Conservation (phyloP, 345 rosid species). For the Sonneratia caseolaris region DNA sequence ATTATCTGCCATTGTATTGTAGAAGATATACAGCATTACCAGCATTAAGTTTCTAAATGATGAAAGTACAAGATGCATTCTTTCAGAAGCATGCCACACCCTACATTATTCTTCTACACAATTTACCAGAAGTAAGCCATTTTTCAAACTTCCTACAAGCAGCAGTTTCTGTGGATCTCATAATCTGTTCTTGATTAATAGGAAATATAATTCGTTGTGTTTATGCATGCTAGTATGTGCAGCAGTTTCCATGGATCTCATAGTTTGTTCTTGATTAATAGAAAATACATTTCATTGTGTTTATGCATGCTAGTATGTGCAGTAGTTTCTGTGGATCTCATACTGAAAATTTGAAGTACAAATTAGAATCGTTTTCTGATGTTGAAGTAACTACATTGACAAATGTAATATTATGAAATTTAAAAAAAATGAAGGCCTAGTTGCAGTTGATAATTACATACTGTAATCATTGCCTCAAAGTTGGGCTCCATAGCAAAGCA, state of each 20-base stretch:
- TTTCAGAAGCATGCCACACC: too few species aligned
- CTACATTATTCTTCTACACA: too few species aligned
- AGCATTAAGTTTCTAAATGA: not conserved
- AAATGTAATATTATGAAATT: not conserved
- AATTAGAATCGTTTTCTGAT: not conserved
- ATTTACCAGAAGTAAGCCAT: not conserved
- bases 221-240: too few species aligned
- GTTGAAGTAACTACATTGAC: not conserved
- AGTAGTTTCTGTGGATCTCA: too few species aligned
- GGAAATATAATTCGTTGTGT: too few species aligned
- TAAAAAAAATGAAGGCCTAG: not conserved
- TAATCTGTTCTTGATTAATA: too few species aligned
- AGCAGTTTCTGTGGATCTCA: not conserved
- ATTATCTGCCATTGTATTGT: not conserved
- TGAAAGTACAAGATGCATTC: too few species aligned
- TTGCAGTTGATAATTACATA: constrained; percentile 17
- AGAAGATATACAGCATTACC: not conserved
- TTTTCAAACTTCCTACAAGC: not conserved
- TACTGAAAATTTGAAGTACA: not conserved
- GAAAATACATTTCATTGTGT: too few species aligned
- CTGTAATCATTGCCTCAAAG: constrained; percentile 76
- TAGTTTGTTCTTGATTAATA: too few species aligned
- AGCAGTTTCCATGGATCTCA: too few species aligned
- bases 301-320: too few species aligned
- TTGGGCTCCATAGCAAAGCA: constrained; percentile 83